Percentiles rank a stretch among this genome's conserved stretches.
These are phyloP conservation scores for Zymoseptoria ardabiliae DNA, from an alignment of 2,329 filamentous ascomycete genomes.

Conservation along the genomic window DNA sequence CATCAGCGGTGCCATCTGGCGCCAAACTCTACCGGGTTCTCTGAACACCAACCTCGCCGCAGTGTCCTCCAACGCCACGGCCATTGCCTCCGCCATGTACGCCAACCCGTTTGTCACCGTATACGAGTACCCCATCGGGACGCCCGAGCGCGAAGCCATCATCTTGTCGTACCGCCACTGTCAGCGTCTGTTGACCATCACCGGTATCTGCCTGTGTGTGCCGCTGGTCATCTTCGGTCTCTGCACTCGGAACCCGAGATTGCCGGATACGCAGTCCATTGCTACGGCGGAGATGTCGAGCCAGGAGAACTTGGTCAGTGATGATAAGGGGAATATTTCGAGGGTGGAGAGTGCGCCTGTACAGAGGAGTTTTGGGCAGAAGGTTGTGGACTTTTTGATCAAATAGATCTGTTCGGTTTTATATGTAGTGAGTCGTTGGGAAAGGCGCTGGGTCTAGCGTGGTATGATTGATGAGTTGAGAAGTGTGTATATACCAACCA, in stretches of 20 bases:
- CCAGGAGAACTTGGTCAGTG: background rate
- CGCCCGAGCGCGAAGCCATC: slow-evolving; percentile 36
- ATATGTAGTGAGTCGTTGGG: background rate
- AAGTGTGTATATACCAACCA: background rate
- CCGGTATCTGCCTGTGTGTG: slow-evolving; percentile 43
- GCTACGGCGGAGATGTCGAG: slow-evolving; percentile 31
- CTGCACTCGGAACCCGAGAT: slow-evolving; percentile 39
- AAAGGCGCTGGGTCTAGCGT: background rate
- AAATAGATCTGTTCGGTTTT: background rate
- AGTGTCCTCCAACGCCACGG: slow-evolving; percentile 28
- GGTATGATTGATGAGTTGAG: background rate
- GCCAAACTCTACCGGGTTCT: slow-evolving; percentile 45
- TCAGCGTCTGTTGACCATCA: slow-evolving; percentile 44
- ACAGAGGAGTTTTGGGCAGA: slow-evolving; percentile 1
- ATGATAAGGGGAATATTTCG: background rate
- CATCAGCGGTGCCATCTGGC: slow-evolving; percentile 50
- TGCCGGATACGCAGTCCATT: slow-evolving; percentile 41
- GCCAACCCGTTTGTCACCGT: slow-evolving; percentile 36
- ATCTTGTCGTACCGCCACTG: slow-evolving; percentile 40
- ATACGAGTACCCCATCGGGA: slow-evolving; percentile 37
- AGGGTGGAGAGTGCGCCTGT: background rate
- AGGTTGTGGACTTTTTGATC: background rate
- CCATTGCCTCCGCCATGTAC: slow-evolving; percentile 36
- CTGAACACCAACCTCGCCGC: slow-evolving; percentile 33
- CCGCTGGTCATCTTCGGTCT: slow-evolving; percentile 41